Evolutionary conservation across 345 rosid species (phyloP), one percentile per base, ranked within the genome.

Genomic region (Citrus unshiu): DNA sequence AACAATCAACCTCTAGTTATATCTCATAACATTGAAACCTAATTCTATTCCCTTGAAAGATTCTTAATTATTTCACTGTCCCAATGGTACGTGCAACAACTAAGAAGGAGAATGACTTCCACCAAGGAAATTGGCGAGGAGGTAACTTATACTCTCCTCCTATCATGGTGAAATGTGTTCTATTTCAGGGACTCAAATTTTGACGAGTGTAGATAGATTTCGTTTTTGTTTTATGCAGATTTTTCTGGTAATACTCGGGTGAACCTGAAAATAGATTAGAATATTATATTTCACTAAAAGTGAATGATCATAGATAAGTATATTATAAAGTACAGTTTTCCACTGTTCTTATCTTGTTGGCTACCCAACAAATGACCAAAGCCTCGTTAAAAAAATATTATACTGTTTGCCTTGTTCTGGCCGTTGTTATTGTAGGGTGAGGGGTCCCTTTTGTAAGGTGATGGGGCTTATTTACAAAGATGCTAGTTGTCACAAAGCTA

Each of bases 401-500:
- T 78, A n/a, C 34, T 39, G 4, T 68, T 49, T 27, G 60, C 9
- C 51, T 2, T 37, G 29, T 70, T 10, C 37, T 29, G 58, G 70
- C 19, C 35, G 21, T 35, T 43, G 69, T 75, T 24, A 24, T 46
- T 68, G 37, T 51, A 51, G 30, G 73, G 81, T 12, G 78, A 6
- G 29, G 66, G 40, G 63, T 75, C 72, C 34, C 56, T 75, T 49
- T 54, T 61, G 22, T 37, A 70, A 43, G 30, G 18, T 57, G 61
- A 59, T 24, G 54, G 16, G 46, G 68, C 54, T 69, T 54, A 9
- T 29, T 49, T 49, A 56, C 58, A 29, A 21, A 30, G 51, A 61
- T 69, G 70, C 72, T 30, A 40, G 62, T 21, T 68, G 76, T 74
- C 62, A 75, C 74, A 59, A 78, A 39, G 18, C 56, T 74, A 27